phyloP scores from a whole-genome alignment of 768 basidiomycete genomes.

The Mycena pura region DNA sequence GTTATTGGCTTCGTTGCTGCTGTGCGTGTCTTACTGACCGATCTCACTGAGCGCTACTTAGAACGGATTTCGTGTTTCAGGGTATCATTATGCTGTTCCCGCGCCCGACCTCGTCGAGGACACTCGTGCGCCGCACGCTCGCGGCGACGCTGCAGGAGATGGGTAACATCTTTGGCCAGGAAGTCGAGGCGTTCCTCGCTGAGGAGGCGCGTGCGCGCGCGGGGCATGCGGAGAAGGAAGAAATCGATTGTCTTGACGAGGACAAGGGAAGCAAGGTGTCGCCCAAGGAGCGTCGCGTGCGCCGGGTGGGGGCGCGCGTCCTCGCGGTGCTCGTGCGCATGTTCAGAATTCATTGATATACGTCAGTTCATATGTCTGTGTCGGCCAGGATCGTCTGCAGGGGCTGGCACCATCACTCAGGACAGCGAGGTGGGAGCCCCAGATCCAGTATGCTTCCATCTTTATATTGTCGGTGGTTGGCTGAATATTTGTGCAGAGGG shows the following conservation, averaged over 20 bases:
- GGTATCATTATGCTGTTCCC: slow-evolving; percentile 56
- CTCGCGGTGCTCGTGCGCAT: slow-evolving; percentile 44
- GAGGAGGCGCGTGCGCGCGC: slow-evolving; percentile 45
- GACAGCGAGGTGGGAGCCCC: slow-evolving; percentile 50
- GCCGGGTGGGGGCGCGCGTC: slow-evolving; percentile 42
- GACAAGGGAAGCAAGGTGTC: slow-evolving; percentile 33
- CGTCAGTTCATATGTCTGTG: background rate
- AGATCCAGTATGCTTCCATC: slow-evolving; percentile 42
- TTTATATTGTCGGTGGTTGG: background rate
- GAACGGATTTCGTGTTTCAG: slow-evolving; percentile 29
- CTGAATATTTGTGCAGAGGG: slow-evolving; percentile 36
- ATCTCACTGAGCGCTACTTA: no score
- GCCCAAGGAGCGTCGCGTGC: slow-evolving; percentile 46
- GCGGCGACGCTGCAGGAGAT: slow-evolving; percentile 44
- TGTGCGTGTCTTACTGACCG: slow-evolving; percentile 38
- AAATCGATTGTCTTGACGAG: slow-evolving; percentile 31
- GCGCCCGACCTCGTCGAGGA: slow-evolving; percentile 48
- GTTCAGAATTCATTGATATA: slow-evolving; percentile 14
- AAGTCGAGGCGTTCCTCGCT: slow-evolving; percentile 52
- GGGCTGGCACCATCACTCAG: slow-evolving; percentile 43
- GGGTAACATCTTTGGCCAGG: slow-evolving; percentile 45
- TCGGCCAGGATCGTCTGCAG: slow-evolving; percentile 44
- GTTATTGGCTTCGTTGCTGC: slow-evolving; percentile 52
- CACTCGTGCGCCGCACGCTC: slow-evolving; percentile 49
- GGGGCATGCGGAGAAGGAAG: slow-evolving; percentile 41